A percentile compares a stretch with the other conserved stretches of the same genome.
Evolutionary conservation across 2,329 filamentous ascomycete genomes (phyloP).

Genomic region (Scedosporium apiospermum): DNA sequence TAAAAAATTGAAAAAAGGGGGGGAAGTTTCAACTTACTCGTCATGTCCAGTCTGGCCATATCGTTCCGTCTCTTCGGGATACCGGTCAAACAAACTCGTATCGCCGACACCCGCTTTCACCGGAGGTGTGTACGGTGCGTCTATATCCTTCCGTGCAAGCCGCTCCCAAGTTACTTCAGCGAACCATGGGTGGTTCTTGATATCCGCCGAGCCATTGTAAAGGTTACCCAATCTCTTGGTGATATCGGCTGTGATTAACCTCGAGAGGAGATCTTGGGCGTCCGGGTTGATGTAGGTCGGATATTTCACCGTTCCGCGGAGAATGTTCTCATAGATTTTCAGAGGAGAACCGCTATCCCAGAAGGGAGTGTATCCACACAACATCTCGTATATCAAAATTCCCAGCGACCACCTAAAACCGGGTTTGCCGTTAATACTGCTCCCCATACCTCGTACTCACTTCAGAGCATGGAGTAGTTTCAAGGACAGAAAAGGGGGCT

Average conservation of each 20-base stretch:
- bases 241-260: constrained; percentile 87
- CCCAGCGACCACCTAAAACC: constrained; percentile 87
- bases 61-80: constrained; percentile 90
- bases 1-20: background rate
- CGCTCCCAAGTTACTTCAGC: constrained; percentile 96
- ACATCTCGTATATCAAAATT: constrained; percentile 98
- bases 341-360: constrained; percentile 97
- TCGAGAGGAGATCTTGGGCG: constrained; percentile 83
- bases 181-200: constrained; percentile 96
- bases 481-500: background rate
- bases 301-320: constrained; percentile 93
- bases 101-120: constrained; percentile 91
- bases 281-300: constrained; percentile 92
- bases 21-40: constrained; percentile 55
- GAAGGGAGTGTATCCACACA: constrained; percentile 97
- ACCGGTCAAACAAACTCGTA: constrained; percentile 95
- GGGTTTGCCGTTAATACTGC: background rate
- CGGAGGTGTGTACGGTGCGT: constrained; percentile 93
- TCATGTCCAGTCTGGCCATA: constrained; percentile 71
- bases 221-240: constrained; percentile 93
- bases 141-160: constrained; percentile 89
- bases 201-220: constrained; percentile 80
- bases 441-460: background rate
- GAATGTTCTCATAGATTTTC: constrained; percentile 99
- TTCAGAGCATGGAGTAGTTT: background rate